These are phyloP conservation scores for Brassica balearica DNA, from an alignment of 441 rosid species.

Conservation along the genomic window DNA sequence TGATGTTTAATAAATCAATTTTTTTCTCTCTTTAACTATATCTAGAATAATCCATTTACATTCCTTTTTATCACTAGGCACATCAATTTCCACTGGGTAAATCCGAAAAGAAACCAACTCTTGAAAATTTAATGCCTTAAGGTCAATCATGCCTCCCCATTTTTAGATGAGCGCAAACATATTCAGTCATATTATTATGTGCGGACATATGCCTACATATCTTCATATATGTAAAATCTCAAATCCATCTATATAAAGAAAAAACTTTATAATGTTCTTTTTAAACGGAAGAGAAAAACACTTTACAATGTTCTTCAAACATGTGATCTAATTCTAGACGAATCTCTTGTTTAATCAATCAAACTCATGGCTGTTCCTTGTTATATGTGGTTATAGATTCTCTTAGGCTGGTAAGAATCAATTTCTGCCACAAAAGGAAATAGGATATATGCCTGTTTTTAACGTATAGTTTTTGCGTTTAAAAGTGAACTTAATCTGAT, in stretches of 20 bases:
- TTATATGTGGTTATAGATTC: conserved; percentile 18
- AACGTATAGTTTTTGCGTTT: conserved; percentile 4
- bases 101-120: not conserved
- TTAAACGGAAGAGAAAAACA: too few species aligned
- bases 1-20: not conserved
- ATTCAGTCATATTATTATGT: conserved; percentile 14
- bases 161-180: conserved; percentile 28
- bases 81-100: conserved; percentile 24
- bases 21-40: not conserved
- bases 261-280: not conserved
- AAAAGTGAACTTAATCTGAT: conserved; percentile 11
- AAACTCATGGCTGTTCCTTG: conserved; percentile 19
- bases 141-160: conserved; percentile 24
- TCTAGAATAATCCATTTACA: conserved; percentile 3
- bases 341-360: conserved; percentile 34
- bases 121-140: not conserved
- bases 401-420: conserved; percentile 32
- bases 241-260: conserved; percentile 23
- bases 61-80: conserved; percentile 22
- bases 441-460: conserved; percentile 1
- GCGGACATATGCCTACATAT: conserved; percentile 10
- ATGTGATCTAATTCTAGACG: conserved; percentile 32
- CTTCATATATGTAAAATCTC: conserved; percentile 6
- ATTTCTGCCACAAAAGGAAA: conserved; percentile 29
- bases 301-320: not conserved